These are phyloP conservation scores for Suillus brevipes DNA, from an alignment of 768 basidiomycete species.

Conservation along the genomic window DNA sequence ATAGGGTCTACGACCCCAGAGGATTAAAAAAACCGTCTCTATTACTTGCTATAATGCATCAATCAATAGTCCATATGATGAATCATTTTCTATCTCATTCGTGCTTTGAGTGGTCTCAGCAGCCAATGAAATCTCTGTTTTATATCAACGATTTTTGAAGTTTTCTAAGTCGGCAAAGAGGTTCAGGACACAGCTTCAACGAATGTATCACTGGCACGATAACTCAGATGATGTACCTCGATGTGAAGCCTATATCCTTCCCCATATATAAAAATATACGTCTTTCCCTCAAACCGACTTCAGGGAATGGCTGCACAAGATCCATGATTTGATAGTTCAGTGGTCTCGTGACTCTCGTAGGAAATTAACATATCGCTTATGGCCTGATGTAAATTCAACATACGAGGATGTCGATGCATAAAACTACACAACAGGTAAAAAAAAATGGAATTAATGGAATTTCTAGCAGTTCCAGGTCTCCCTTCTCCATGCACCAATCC, in stretches of 20 bases:
- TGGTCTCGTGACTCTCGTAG: background rate
- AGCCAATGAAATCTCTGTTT: background rate
- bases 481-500: constrained; percentile 49
- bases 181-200: background rate
- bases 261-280: background rate
- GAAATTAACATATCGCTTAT: background rate
- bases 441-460: too few species aligned
- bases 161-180: background rate
- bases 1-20: too few species aligned
- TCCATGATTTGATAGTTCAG: background rate
- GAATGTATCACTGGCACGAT: background rate
- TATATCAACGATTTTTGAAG: background rate
- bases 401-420: background rate
- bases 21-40: background rate
- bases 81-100: background rate
- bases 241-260: background rate
- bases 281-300: background rate
- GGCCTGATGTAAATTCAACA: background rate
- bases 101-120: background rate
- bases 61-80: background rate
- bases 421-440: background rate
- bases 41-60: background rate
- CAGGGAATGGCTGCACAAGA: background rate
- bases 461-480: constrained; percentile 34
- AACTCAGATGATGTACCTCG: background rate